Base-by-base conservation (phyloP, 352 stramenopile genomes). In the Phytopythium helicoides region DNA sequence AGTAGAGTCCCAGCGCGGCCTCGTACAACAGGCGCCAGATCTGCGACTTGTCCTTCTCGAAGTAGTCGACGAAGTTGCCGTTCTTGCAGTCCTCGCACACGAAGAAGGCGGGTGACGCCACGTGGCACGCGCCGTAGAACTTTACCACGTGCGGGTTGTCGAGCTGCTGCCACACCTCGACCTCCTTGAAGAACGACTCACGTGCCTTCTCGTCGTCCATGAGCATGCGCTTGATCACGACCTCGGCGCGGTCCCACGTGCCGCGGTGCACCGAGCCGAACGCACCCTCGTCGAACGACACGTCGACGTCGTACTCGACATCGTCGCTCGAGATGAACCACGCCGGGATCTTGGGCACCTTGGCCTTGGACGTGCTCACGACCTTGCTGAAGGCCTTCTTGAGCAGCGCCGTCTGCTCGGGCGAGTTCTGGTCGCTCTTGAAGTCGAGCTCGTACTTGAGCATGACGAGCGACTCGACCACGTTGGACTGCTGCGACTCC, bases 1-100 rank as follows among this genome's bases (percentile, higher is more conserved):
- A 92, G 18, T 50, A 28, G 16, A 94, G 56, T 0, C 77, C 83
- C 10, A 74, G 47, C 10, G 66, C 59, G 11, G 67, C 61, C 42
- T 77, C 56, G 53, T 67, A 60, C 16, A 81, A 54, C 34, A 46
- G 14, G 22, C 50, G 38, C 33, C 39, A 39, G 50, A 47, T 38
- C 42, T 49, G 22, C 14, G 34, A 55, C 51, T 38, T 31, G 47
- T 68, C 45, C 6, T 53, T 23, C 23, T 57, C 47, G 11, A 86
- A 71, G 42, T 65, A 82, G 18, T 56, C 36, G 31, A 66, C 67
- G 8, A 84, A 62, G 54, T 81, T 74, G 0, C 70, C 71, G 18
- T 68, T 52, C 25, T 52, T 62, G 3, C 67, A 71, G 15, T 70
- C 66, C 21, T 84, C 73, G 25, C 62, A 74, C 3, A 81, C 68